Base-by-base conservation (phyloP, 495 filamentous ascomycete species). In the Platismatia glauca region DNA sequence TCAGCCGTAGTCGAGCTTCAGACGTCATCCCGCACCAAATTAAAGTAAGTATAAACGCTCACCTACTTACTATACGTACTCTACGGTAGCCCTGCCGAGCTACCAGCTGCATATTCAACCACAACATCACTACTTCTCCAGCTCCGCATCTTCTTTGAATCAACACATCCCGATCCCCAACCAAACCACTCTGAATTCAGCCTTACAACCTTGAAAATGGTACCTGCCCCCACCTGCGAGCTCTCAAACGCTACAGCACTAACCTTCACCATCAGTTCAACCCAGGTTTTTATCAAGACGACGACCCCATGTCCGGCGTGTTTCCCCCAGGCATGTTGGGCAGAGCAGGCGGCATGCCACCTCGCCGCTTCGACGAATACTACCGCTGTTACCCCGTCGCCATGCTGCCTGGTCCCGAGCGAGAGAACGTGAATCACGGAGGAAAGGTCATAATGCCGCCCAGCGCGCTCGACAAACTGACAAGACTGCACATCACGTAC, bases 401-500 rank as follows among this genome's bases (percentile, higher is more conserved):
- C 67, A 96, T 97, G 91, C 82, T 95, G 63, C 89, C 93, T n/a
- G 91, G 94, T 9, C 84, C 90, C 29, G 94, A 96, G 66, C 82
- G 93, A 71, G 89, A 90, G 59, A 86, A 89, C 59, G 86, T 95
- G 60, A 97, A 97, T 78, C 91, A 92, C 72, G 94, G 94, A 62
- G 94, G 92, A 75, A 98, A 98, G 77, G 91, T 97, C 67, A 88
- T 98, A 69, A 85, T 98, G 71, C 95, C 94, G 20, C 89, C 95
- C 3, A 95, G 90, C 39, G 92, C 94, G 15, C 81, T 98, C 24
- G 92, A 98, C 76, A 97, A 96, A 73, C 86, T 98, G 64, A 95
- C 93, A 2, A 79, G 89, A 66, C 79, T 98, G n/a, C 94, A 97
- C 74, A 95, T 98, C 64, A 91, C 94, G 65, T 98, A 96, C 77